phyloP scores from a whole-genome alignment of 208 protist genomes.

The Trypanosoma congolense region DNA sequence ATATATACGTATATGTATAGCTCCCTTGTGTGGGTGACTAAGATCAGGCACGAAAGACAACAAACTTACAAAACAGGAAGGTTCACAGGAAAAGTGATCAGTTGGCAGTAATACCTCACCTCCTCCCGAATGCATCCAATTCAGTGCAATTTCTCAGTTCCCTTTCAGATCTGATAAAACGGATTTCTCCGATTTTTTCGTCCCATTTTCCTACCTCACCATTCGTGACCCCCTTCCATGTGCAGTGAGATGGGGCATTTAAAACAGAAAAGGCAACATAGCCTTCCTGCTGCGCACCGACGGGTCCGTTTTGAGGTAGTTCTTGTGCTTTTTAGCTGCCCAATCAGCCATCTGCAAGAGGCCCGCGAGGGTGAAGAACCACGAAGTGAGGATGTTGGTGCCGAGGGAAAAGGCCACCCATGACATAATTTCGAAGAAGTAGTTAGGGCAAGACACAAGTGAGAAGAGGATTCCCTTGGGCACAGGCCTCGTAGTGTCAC shows the following conservation, averaged over 20 bases:
- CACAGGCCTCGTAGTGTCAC: constrained; percentile 66
- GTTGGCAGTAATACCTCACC: background rate
- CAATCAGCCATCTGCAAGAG: constrained; percentile 84
- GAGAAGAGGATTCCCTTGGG: constrained; percentile 86
- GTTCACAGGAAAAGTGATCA: background rate
- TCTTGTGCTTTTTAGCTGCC: constrained; percentile 83
- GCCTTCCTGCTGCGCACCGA: constrained; percentile 65
- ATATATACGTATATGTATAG: too few relatives aligned
- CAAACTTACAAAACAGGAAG: background rate
- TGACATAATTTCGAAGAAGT: constrained; percentile 92
- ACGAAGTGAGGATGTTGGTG: constrained; percentile 74
- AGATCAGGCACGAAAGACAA: background rate
- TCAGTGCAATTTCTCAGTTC: too few relatives aligned
- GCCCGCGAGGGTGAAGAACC: constrained; percentile 76
- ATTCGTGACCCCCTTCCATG: too few relatives aligned
- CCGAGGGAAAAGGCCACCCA: constrained; percentile 91
- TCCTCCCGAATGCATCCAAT: too few relatives aligned
- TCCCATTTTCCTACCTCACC: too few relatives aligned
- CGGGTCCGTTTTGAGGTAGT: constrained; percentile 77
- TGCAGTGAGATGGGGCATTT: too few relatives aligned
- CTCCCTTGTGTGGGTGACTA: background rate
- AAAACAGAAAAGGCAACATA: constrained; percentile 86
- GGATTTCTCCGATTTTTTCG: too few relatives aligned
- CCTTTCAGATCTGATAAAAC: too few relatives aligned
- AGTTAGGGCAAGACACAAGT: constrained; percentile 93